Conservation (phyloP, 2,329 filamentous ascomycete species). For the Ophiostoma himal-ulmi region DNA sequence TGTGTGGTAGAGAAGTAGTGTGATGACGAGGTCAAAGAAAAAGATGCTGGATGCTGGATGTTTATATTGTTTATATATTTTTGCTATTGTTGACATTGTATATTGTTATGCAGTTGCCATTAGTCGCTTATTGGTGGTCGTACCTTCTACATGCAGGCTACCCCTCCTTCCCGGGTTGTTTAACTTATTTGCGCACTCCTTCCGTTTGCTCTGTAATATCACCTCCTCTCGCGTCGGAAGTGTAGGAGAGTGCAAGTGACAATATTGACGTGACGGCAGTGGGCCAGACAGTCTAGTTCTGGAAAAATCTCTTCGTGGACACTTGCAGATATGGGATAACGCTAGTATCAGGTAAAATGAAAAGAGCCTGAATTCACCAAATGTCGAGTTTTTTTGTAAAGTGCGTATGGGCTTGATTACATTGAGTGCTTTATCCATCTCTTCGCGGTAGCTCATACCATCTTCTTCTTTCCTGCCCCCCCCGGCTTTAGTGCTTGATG, state of each 20-base stretch:
- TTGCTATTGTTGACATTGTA: background rate
- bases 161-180: slow-evolving; percentile 10
- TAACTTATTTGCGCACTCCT: slow-evolving; percentile 16
- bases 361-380: background rate
- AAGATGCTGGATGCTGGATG: background rate
- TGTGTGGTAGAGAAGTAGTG: background rate
- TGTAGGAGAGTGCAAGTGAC: slow-evolving; percentile 13
- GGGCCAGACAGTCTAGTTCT: background rate
- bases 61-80: slow-evolving; percentile 19
- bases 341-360: background rate
- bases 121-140: background rate
- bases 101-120: slow-evolving; percentile 3
- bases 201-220: slow-evolving; percentile 13
- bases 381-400: background rate
- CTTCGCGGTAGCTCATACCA: background rate
- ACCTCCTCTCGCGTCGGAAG: background rate
- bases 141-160: slow-evolving; percentile 15
- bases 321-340: background rate
- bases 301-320: background rate
- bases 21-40: background rate
- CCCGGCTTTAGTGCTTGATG: background rate
- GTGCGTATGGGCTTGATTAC: background rate
- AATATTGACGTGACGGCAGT: background rate
- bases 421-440: background rate
- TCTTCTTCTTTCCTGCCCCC: background rate